Evolutionary conservation across 257 asterid genomes (phyloP).

Genomic region (Ocimum tenuiflorum): DNA sequence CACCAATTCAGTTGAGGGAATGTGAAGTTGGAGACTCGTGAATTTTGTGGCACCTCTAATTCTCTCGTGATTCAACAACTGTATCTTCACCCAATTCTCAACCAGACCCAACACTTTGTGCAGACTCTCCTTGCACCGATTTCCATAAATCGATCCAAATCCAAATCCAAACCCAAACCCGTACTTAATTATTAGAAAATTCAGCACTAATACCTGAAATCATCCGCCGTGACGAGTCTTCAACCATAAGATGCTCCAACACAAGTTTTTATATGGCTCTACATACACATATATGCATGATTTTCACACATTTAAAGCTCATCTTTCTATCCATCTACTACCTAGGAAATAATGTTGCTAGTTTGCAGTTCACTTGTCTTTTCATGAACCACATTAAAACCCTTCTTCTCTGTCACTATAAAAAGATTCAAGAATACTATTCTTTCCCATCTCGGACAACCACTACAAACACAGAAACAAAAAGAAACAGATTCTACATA

Average conservation of each 20-base stretch:
- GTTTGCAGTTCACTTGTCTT: conserved; percentile 43
- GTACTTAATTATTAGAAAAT: too few species aligned
- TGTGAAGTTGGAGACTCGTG: conserved; percentile 9
- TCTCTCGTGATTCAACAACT: conserved; percentile 50
- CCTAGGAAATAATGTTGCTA: conserved; percentile 24
- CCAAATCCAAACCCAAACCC: too few species aligned
- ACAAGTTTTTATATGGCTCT: too few species aligned
- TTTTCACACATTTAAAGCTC: neutral
- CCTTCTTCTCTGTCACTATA: conserved; percentile 17
- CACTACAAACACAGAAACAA: neutral
- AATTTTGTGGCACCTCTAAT: conserved; percentile 22
- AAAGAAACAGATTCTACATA: neutral
- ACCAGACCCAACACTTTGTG: conserved; percentile 19
- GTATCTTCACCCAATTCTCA: conserved; percentile 26
- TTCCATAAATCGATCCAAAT: too few species aligned
- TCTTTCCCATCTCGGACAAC: conserved; percentile 8
- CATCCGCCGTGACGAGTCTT: too few species aligned
- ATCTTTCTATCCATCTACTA: neutral
- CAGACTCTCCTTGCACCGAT: too few species aligned
- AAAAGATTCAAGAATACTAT: neutral
- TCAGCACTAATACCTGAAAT: too few species aligned
- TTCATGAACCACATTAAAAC: conserved; percentile 26
- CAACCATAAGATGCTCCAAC: too few species aligned
- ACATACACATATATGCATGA: neutral
- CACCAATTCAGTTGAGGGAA: neutral